These are phyloP conservation scores for Lojkania enalia DNA, from an alignment of 2,329 filamentous ascomycete genomes.

Conservation along the genomic window DNA sequence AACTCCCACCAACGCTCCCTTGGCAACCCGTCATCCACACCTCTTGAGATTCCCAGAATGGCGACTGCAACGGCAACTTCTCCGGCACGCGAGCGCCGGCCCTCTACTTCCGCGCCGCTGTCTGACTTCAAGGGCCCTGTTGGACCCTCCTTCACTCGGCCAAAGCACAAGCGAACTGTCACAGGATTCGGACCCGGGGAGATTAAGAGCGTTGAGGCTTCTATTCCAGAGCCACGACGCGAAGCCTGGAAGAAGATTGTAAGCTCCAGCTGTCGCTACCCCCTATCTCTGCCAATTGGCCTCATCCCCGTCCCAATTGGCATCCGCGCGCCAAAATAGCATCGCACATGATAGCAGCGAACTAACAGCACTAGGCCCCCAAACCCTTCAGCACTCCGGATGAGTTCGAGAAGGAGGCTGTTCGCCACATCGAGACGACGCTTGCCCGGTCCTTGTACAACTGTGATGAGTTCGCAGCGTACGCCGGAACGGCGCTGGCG, in stretches of 20 bases:
- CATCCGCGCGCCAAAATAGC: neutral
- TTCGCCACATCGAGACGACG: slow-evolving; percentile 94
- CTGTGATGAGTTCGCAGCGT: slow-evolving; percentile 91
- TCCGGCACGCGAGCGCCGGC: slow-evolving; percentile 72
- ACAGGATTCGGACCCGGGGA: slow-evolving; percentile 90
- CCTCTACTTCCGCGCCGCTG: slow-evolving; percentile 80
- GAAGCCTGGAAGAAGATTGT: slow-evolving; percentile 71
- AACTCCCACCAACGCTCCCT: slow-evolving; percentile 29
- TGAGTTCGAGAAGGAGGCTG: slow-evolving; percentile 80
- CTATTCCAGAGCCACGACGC: slow-evolving; percentile 84
- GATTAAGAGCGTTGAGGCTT: slow-evolving; percentile 91
- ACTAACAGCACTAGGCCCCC: slow-evolving; percentile 53
- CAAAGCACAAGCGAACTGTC: slow-evolving; percentile 96
- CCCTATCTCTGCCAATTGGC: slow-evolving; percentile 5
- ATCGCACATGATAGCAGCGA: neutral
- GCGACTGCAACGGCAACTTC: slow-evolving; percentile 26
- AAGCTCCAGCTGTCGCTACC: slow-evolving; percentile 29
- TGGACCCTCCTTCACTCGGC: slow-evolving; percentile 78
- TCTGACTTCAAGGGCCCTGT: slow-evolving; percentile 84
- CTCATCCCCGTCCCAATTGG: too few species aligned
- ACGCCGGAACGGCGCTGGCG: slow-evolving; percentile 86
- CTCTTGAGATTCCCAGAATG: slow-evolving; percentile 39
- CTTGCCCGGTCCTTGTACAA: slow-evolving; percentile 96
- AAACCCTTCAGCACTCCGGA: slow-evolving; percentile 76
- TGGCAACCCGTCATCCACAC: slow-evolving; percentile 26